These are phyloP conservation scores for Physaria fendleri DNA, from an alignment of 345 rosid species.

Conservation along the genomic window DNA sequence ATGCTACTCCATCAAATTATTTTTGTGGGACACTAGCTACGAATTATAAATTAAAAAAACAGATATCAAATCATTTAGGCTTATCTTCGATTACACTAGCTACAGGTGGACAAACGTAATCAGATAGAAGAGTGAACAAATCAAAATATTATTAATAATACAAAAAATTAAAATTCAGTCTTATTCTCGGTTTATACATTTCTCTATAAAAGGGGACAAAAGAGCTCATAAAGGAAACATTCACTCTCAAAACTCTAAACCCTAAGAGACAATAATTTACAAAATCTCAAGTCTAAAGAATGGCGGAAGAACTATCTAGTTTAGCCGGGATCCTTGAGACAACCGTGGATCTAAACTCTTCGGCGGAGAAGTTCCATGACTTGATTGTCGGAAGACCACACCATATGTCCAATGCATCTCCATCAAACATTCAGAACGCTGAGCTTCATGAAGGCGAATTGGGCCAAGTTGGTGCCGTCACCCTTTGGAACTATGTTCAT, in stretches of 20 bases:
- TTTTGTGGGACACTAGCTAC: background rate
- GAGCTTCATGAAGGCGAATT: constrained; percentile 34
- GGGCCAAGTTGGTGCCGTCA: constrained; percentile 28
- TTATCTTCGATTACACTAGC: too few relatives aligned
- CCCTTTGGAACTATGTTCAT: constrained; percentile 29
- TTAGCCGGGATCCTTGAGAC: background rate
- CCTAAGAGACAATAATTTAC: background rate
- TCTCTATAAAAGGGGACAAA: background rate
- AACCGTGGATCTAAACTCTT: constrained; percentile 8
- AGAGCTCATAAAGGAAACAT: background rate
- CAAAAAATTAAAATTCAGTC: background rate
- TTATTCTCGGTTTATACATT: background rate
- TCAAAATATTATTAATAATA: background rate
- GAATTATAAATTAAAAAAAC: too few relatives aligned
- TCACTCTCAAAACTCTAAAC: background rate
- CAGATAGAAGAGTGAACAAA: background rate
- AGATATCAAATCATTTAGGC: background rate
- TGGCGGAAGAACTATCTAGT: background rate
- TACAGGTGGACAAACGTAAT: background rate
- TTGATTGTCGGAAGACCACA: constrained; percentile 32
- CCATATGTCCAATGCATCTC: constrained; percentile 25
- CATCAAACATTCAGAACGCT: constrained; percentile 13
- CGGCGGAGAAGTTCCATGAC: constrained; percentile 24
- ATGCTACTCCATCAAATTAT: background rate
- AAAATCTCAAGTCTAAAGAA: background rate